phyloP scores from a whole-genome alignment of 805 yeast genomes.

The Myxozyma geophila region DNA sequence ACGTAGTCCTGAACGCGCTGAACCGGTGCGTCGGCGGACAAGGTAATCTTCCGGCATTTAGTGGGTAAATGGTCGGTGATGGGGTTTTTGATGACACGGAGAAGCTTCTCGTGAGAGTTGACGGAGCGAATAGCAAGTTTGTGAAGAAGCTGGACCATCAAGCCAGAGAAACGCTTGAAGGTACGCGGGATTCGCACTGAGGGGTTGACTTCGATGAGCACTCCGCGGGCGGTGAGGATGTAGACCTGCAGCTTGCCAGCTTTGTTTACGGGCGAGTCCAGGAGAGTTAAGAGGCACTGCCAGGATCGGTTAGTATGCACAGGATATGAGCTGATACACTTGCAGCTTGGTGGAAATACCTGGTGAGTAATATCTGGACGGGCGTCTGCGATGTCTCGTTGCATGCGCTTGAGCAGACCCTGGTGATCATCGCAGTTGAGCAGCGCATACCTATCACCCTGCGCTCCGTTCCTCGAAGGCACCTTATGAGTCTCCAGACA shows the following conservation, averaged over 20 bases:
- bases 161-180: slow-evolving; percentile 94
- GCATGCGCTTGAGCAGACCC: slow-evolving; percentile 92
- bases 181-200: slow-evolving; percentile 97
- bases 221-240: slow-evolving; percentile 94
- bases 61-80: slow-evolving; percentile 96
- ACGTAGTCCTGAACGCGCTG: slow-evolving; percentile 89
- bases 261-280: slow-evolving; percentile 97
- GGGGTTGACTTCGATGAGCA: slow-evolving; percentile 93
- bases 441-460: slow-evolving; percentile 87
- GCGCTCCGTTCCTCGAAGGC: slow-evolving; percentile 66
- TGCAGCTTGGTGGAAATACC: slow-evolving; percentile 27
- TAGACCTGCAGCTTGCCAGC: slow-evolving; percentile 97
- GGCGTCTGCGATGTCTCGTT: slow-evolving; percentile 95
- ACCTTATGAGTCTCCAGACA: slow-evolving; percentile 93
- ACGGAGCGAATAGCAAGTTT: slow-evolving; percentile 91
- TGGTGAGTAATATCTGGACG: slow-evolving; percentile 99
- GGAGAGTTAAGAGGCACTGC: slow-evolving; percentile 80
- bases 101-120: slow-evolving; percentile 89
- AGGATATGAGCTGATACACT: background rate
- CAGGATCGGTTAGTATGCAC: background rate
- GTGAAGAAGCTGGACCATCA: slow-evolving; percentile 96
- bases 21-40: slow-evolving; percentile 87
- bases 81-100: slow-evolving; percentile 95
- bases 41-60: slow-evolving; percentile 90
- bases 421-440: slow-evolving; percentile 98